Evolutionary conservation across 352 stramenopile genomes (phyloP).

Genomic region (Pythium chondricola): DNA sequence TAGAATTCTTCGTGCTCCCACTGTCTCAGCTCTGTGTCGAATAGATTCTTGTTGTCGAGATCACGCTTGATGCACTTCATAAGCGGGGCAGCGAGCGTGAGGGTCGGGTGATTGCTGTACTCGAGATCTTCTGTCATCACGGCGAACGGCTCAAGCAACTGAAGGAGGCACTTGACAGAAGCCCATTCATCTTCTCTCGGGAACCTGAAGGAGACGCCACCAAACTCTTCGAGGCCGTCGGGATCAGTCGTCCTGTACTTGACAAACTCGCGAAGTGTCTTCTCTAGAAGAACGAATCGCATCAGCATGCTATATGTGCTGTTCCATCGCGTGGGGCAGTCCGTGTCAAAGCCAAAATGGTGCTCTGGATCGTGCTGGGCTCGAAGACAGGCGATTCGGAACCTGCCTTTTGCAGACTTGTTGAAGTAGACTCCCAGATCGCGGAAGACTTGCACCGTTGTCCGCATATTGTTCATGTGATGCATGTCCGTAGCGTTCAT

Average conservation of each 20-base stretch:
- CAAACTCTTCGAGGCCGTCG: not conserved
- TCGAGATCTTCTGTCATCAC: not conserved
- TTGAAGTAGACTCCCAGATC: constrained; percentile 2
- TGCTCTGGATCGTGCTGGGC: not conserved
- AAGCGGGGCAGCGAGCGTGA: not conserved
- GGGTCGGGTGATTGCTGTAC: not conserved
- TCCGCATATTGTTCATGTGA: not conserved
- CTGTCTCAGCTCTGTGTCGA: not conserved
- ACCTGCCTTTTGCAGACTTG: constrained; percentile 2
- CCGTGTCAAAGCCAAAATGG: not conserved
- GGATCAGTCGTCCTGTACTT: not conserved
- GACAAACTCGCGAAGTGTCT: not conserved
- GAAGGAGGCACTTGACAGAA: not conserved
- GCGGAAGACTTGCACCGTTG: not conserved
- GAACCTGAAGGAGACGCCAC: not conserved
- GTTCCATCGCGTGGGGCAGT: constrained; percentile 2
- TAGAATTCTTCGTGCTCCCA: constrained; percentile 1
- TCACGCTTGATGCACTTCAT: not conserved
- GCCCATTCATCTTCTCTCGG: constrained; percentile 1
- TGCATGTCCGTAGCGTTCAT: not conserved
- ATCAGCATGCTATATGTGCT: not conserved
- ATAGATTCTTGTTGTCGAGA: not conserved
- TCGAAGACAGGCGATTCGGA: not conserved
- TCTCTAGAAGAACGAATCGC: not conserved
- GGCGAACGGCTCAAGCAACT: not conserved